Evolutionary conservation across 148 eudicot species (phyloP), one percentile per base, ranked within the genome.

Genomic region (Silene uniflora): DNA sequence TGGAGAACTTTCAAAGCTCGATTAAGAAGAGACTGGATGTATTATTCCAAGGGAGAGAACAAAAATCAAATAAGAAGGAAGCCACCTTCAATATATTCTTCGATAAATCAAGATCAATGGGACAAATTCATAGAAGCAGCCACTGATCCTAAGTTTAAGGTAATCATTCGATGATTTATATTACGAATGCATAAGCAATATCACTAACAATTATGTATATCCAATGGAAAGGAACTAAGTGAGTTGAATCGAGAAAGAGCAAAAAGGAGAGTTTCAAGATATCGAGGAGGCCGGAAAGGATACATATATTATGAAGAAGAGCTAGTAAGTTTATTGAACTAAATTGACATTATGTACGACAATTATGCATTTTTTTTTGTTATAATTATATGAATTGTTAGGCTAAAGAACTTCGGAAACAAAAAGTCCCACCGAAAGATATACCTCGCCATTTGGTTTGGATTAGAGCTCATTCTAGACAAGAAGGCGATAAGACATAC

Each of bases 241-340:
- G 60, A 70, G 10, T 46, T 4, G 29, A 47, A 13, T 4, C 58
- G 73, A 19, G 60, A 25, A 49, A 22, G 60, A 25, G 59, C 32
- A 22, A 70, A 49, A 16, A 21, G 10, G 32, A 70, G 55, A 22
- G 46, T 58, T 7, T 21, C 73, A 23, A 70, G 11, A 18, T 70
- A 70, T 39, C 73, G 73, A 47, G 73, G 73, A 52, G 73, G 73
- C 8, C 73, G 73, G 46, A 23, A 46, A 70, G 73, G 73, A 14
- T 70, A 70, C 60, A 29, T 22, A 7, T 56, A 70, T 70, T 70
- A 4, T 22, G 73, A 69, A 4, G 17, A 69, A 47, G 58, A 69
- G 17, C 46, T 69, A 19, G 73, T 69, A 69, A 69, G 73, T 69
- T 69, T 44, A 52, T n/a, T 22, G 8, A 46, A 8, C 9, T 42